phyloP scores from a whole-genome alignment of 2,329 filamentous ascomycete genomes.

The Aspergillus pseudoterreus region DNA sequence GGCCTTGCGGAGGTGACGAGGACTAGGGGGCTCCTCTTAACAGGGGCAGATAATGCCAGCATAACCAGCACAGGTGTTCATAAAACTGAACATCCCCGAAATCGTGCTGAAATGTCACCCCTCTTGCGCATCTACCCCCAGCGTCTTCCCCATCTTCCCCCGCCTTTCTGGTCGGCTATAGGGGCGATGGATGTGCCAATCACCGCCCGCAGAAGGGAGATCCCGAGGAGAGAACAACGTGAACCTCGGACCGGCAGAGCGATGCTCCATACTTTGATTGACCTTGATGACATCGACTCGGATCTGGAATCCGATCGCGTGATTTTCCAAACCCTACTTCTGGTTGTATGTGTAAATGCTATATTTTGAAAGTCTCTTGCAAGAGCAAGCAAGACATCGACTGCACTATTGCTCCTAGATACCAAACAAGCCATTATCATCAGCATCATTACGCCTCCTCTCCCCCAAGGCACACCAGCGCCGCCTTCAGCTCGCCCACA shows the following conservation, averaged over 20 bases:
- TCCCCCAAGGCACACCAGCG: conserved; percentile 40
- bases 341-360: too few species aligned
- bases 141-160: neutral
- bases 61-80: neutral
- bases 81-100: neutral
- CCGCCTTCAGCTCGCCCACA: conserved; percentile 62
- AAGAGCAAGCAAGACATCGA: neutral
- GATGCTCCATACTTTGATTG: neutral
- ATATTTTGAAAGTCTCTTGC: too few species aligned
- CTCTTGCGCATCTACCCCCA: neutral
- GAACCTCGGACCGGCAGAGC: neutral
- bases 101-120: neutral
- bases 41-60: neutral
- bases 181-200: neutral
- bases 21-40: neutral
- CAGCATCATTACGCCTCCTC: conserved; percentile 30
- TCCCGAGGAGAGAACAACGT: neutral
- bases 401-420: neutral
- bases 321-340: too few species aligned
- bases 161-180: neutral
- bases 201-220: neutral
- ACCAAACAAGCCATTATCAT: conserved; percentile 4
- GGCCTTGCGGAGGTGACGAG: neutral
- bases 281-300: neutral
- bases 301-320: too few species aligned